Percentiles rank a stretch among this genome's conserved stretches.
Conservation (phyloP, 306 rosid species). For the Castanea mollissima region DNA sequence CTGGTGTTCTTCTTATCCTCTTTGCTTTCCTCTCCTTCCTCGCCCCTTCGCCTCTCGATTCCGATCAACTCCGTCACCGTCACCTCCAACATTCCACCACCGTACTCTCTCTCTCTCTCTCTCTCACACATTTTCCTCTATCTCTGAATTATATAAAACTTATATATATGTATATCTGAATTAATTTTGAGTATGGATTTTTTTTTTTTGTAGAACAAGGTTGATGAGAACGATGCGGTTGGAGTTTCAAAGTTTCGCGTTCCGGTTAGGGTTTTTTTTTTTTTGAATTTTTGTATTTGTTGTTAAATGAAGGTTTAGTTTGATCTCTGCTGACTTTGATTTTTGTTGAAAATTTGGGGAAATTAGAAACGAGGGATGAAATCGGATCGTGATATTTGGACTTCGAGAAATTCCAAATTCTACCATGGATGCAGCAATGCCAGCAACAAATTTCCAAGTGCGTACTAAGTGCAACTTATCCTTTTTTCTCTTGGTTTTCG, state of each 20-base stretch:
- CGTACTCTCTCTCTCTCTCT: constrained; percentile 39
- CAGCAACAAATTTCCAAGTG: constrained; percentile 79
- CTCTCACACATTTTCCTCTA: neutral
- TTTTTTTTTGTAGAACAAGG: constrained; percentile 35
- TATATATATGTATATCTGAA: neutral
- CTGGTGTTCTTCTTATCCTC: constrained; percentile 62
- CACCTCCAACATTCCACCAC: constrained; percentile 39
- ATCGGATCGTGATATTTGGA: constrained; percentile 72
- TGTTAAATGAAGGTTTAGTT: constrained; percentile 5
- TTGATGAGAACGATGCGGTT: constrained; percentile 33
- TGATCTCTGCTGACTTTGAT: constrained; percentile 28
- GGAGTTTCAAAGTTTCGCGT: constrained; percentile 45
- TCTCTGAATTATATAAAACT: neutral
- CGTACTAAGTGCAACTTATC: constrained; percentile 21
- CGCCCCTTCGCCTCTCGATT: constrained; percentile 71
- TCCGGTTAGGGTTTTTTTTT: constrained; percentile 77
- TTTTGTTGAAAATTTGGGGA: constrained; percentile 16
- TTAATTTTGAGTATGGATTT: neutral
- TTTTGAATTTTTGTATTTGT: neutral
- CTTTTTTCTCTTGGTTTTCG: constrained; percentile 3
- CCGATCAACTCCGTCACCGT: constrained; percentile 42
- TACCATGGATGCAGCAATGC: constrained; percentile 77
- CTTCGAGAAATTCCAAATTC: constrained; percentile 61
- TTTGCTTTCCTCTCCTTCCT: constrained; percentile 74
- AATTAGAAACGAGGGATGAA: constrained; percentile 54